Evolutionary conservation across 2,329 filamentous ascomycete genomes (phyloP).

Genomic region (Metarhizium rileyi): DNA sequence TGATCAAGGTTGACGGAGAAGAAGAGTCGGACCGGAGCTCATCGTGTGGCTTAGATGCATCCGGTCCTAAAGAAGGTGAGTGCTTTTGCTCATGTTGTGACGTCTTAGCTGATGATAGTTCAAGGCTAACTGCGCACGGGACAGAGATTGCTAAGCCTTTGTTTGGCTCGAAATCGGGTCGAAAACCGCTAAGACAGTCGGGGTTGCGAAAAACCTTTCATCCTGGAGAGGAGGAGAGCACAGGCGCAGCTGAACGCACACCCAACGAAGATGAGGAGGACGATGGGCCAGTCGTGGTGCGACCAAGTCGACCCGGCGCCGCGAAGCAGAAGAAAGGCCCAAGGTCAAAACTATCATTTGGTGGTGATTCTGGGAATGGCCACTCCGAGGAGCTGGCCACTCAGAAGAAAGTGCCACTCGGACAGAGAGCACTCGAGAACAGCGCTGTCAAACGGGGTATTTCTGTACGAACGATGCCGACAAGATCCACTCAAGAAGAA

Average conservation of each 20-base stretch:
- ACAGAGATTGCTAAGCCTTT: slow-evolving; percentile 26
- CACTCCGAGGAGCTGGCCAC: slow-evolving; percentile 42
- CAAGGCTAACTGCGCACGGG: slow-evolving; percentile 22
- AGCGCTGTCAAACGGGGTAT: slow-evolving; percentile 49
- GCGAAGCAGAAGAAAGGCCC: slow-evolving; percentile 49
- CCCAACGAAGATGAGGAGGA: slow-evolving; percentile 32
- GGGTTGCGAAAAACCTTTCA: slow-evolving; percentile 47
- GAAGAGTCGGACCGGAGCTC: slow-evolving; percentile 34
- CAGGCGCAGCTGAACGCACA: slow-evolving; percentile 12
- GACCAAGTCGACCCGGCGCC: slow-evolving; percentile 40
- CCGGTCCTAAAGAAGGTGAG: slow-evolving; percentile 27
- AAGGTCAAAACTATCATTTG: slow-evolving; percentile 64
- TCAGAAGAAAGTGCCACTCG: slow-evolving; percentile 57
- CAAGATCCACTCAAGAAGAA: slow-evolving; percentile 37
- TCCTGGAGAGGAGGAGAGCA: slow-evolving; percentile 28
- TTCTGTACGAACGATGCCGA: slow-evolving; percentile 39
- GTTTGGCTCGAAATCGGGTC: slow-evolving; percentile 33
- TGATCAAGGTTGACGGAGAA: slow-evolving; percentile 62
- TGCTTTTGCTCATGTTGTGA: slow-evolving; percentile 12
- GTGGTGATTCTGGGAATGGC: slow-evolving; percentile 41
- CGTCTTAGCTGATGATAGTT: slow-evolving; percentile 21
- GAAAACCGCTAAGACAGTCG: slow-evolving; percentile 48
- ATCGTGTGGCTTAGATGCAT: slow-evolving; percentile 14
- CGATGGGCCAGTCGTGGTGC: slow-evolving; percentile 37
- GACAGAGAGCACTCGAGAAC: slow-evolving; percentile 55